Conservation (phyloP, 345 rosid genomes). For the Turritis glabra region DNA sequence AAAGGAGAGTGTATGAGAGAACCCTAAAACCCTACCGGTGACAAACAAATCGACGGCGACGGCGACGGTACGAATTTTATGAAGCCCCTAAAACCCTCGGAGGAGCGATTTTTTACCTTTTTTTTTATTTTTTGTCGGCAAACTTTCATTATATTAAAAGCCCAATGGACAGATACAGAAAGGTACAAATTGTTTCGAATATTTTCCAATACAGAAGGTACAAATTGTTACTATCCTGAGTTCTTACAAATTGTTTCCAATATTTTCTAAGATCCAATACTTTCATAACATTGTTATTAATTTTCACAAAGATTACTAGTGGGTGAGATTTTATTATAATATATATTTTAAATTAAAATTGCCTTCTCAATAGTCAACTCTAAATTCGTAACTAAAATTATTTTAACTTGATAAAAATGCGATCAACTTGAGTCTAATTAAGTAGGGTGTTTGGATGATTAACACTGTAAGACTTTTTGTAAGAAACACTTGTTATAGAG, state of each 20-base stretch:
- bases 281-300: no score
- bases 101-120: no score
- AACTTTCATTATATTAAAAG: no score
- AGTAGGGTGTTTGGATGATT: background rate
- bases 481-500: background rate
- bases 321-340: background rate
- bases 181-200: no score
- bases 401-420: background rate
- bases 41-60: slow-evolving; percentile 20
- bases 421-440: background rate
- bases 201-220: no score
- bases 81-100: slow-evolving; percentile 22
- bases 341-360: background rate
- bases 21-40: slow-evolving; percentile 26
- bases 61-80: no score
- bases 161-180: no score
- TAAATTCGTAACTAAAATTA: background rate
- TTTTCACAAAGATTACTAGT: background rate
- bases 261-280: no score
- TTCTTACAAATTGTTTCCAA: no score
- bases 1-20: background rate
- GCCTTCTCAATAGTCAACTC: background rate
- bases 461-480: background rate
- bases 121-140: no score
- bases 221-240: no score